Evolutionary conservation across 2,329 filamentous ascomycete genomes (phyloP), one percentile per base, ranked within the genome.

Genomic region (Paracoccidioides lutzii): DNA sequence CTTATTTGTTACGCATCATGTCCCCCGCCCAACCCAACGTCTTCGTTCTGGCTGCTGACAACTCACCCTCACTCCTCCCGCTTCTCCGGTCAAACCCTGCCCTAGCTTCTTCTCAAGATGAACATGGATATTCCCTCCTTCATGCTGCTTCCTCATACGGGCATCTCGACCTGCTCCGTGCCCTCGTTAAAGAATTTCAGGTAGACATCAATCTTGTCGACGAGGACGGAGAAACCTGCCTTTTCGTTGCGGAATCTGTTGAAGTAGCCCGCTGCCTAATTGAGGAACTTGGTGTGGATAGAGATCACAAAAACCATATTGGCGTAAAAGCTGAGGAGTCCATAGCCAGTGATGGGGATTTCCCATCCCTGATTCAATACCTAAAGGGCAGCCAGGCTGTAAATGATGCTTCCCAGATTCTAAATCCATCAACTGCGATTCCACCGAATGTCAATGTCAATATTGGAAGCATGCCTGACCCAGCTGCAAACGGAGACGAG

Each of bases 111-210:
- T 75, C 79, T 53, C 88, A 95, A 73, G 93, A 98, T 71, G 83
- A 86, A 58, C 87, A 96, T 66, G 93, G 93, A 65, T 98, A 98
- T 75, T 95, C 90, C 49, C 82, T 97, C 32, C 76, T 97, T 51
- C 93, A 98, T 71, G 93, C 93, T 53, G 89, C 91, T 14, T 85
- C 88, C 15, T 96, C 90, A 62, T 98, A 97, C 78, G 87, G 85
- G 67, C 90, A 97, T 67, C 74, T 88, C 40, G 81, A 87, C 55
- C 82, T 98, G 14, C 79, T 96, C 14, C 84, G 87, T 43, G 72
- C 81, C 0, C 79, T 98, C 5, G 77, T 95, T 33, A 76, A 76
- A 49, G 87, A 91, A 38, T 88, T 90, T 71, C 73, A 82, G 10
- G 90, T 91, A 30, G 76, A 90, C 58, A 81, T 90, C 50, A 85